Percentiles rank a stretch among this genome's conserved stretches.
These are phyloP conservation scores for Globisporangium takayamanum DNA, from an alignment of 352 stramenopile genomes.

Conservation along the genomic window DNA sequence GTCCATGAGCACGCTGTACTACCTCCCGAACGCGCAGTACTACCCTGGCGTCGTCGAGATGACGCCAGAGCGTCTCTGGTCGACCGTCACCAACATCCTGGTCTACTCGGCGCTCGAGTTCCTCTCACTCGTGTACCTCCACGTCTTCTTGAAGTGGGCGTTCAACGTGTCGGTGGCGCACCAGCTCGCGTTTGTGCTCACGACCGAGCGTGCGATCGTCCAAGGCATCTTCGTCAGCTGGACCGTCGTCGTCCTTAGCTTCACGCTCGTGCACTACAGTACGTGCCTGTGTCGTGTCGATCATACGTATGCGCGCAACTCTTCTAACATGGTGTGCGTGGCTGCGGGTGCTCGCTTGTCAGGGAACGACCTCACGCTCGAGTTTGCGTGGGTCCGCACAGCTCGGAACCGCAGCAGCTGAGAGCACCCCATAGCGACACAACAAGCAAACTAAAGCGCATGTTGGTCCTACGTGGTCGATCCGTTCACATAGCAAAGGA, in stretches of 20 bases:
- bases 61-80: slow-evolving; percentile 4
- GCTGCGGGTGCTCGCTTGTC: neutral
- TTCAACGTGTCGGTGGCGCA: slow-evolving; percentile 22
- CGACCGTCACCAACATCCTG: slow-evolving; percentile 10
- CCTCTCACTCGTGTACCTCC: slow-evolving; percentile 14
- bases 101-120: slow-evolving; percentile 21
- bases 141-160: slow-evolving; percentile 15
- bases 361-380: slow-evolving; percentile 6
- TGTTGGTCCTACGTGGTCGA: too few relatives aligned
- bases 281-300: neutral
- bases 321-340: neutral
- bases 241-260: slow-evolving; percentile 2
- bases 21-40: slow-evolving; percentile 20
- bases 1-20: slow-evolving; percentile 20
- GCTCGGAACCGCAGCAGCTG: neutral
- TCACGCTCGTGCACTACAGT: slow-evolving; percentile 1
- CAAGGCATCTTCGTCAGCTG: slow-evolving; percentile 1
- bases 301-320: neutral
- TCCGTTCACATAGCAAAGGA: too few relatives aligned
- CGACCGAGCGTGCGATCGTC: neutral
- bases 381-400: neutral
- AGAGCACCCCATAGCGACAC: neutral
- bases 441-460: neutral
- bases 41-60: slow-evolving; percentile 14
- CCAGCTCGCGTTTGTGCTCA: slow-evolving; percentile 35